Evolutionary conservation across 2,329 filamentous ascomycete genomes (phyloP).

Genomic region (Chaetomium olivaceum): DNA sequence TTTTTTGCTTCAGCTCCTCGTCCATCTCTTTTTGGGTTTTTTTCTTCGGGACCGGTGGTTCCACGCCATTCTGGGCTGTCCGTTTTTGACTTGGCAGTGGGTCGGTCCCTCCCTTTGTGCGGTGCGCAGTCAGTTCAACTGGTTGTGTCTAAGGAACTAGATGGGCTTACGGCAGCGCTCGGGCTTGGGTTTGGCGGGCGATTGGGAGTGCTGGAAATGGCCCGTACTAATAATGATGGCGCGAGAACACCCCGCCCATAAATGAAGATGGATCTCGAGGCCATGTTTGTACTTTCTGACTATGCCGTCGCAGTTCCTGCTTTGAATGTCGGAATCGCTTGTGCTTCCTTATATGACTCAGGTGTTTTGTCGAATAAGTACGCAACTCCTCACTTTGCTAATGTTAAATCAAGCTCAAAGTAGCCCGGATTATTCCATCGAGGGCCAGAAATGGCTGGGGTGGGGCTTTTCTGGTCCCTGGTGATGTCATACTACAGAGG

Average conservation of each 20-base stretch:
- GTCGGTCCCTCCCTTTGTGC: not conserved
- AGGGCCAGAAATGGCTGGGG: too few relatives aligned
- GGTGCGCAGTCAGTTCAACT: not conserved
- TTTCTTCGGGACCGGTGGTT: slow-evolving; percentile 16
- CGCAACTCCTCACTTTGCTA: too few relatives aligned
- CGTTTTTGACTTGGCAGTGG: not conserved
- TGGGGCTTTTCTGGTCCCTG: too few relatives aligned
- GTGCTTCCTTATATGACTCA: too few relatives aligned
- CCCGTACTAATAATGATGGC: not conserved
- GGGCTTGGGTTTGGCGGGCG: not conserved
- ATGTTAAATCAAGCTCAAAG: too few relatives aligned
- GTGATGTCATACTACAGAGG: too few relatives aligned
- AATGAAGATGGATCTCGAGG: too few relatives aligned
- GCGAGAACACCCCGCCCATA: not conserved
- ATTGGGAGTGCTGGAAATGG: not conserved
- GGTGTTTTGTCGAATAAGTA: too few relatives aligned
- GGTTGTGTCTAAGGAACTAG: not conserved
- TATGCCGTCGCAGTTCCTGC: too few relatives aligned
- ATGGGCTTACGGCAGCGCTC: not conserved
- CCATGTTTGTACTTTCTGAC: not conserved
- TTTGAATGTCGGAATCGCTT: too few relatives aligned
- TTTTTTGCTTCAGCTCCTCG: slow-evolving; percentile 63
- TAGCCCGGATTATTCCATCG: too few relatives aligned
- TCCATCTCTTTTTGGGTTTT: slow-evolving; percentile 64
- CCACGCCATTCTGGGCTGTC: too few relatives aligned